Evolutionary conservation across 2,329 filamentous ascomycete genomes (phyloP), one percentile per base, ranked within the genome.

Genomic region (Ceratocystis eucalypticola): DNA sequence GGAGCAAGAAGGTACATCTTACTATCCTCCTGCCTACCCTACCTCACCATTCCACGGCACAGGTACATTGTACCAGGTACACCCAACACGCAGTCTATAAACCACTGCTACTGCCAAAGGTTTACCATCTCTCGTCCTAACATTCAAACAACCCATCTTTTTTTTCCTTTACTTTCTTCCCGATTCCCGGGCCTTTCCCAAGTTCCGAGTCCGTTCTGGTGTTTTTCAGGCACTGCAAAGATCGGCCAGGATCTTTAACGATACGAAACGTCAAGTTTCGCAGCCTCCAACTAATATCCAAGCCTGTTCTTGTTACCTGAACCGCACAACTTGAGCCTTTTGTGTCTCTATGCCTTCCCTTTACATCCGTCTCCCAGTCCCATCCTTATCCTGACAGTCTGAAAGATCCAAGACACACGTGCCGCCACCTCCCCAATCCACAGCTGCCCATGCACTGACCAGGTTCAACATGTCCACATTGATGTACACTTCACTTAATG

Each of bases 11-110:
- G 53, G 53, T 57, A n/a, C 28, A 57, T 30, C 30, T 25, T 33
- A n/a, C 22, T n/a, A 33, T 17, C 53, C 33, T 22, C 15, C 22
- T 28, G 61, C 20, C 61, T 17, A 62, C 37, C 37, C 20, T 62
- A 28, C 37, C 41, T 44, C 22, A 46, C 37, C 61, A 62, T 62
- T 62, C 61, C 61, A 41, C 44, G 61, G 61, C 41, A 46, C 61
- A 62, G 20, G 12, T 6, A 57, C 53, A 57, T 15, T 17, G 25
- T 15, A 22, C 25, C 15, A 57, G 2, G 22, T 62, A 46, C 25
- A 30, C 20, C 5, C 10, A 62, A 20, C 37, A 62, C 33, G 48
- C 17, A 62, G 10, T 12, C 17, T 7, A 8, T 62, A 30, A 8
- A 45, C 8, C 4, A 44, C 25, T 46, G 37, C 20, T 25, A 2